phyloP scores from a whole-genome alignment of 257 asterid species.

The Ilex asprella region DNA sequence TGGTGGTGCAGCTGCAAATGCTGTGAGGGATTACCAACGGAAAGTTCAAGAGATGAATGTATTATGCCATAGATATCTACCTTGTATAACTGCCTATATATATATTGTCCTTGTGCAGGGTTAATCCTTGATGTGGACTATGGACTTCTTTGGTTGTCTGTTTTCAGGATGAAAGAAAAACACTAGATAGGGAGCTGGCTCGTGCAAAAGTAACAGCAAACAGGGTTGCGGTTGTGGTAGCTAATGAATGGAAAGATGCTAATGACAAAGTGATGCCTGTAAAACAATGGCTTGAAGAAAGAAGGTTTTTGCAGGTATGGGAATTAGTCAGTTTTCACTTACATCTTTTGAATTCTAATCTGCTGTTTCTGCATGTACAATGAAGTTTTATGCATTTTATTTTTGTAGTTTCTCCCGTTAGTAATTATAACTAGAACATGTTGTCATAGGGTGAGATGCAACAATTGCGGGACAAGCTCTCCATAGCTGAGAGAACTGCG shows the following conservation, averaged over 20 bases:
- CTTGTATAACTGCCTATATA: too few species aligned
- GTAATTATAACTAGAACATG: constrained; percentile 4
- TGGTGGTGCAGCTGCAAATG: constrained; percentile 99
- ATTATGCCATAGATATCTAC: constrained; percentile 13
- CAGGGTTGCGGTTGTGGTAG: constrained; percentile 97
- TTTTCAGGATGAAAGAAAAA: constrained; percentile 86
- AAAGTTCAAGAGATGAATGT: constrained; percentile 99
- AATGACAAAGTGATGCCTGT: constrained; percentile 99
- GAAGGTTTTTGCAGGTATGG: constrained; percentile 81
- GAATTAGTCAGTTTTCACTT: too few species aligned
- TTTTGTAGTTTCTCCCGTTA: constrained; percentile 3
- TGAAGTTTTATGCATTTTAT: not conserved
- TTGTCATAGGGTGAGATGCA: constrained; percentile 87
- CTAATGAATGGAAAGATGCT: constrained; percentile 98
- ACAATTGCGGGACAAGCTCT: constrained; percentile 88
- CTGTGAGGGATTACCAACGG: constrained; percentile 96
- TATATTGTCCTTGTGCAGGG: not conserved
- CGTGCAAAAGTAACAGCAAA: constrained; percentile 99
- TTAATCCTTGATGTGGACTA: constrained; percentile 11
- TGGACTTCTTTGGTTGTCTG: constrained; percentile 9
- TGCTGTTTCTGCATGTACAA: too few species aligned
- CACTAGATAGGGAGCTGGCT: constrained; percentile 95
- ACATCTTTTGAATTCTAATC: too few species aligned
- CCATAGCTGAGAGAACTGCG: constrained; percentile 79
- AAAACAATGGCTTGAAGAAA: constrained; percentile 96